A percentile compares a stretch with the other conserved stretches of the same genome.
Evolutionary conservation across 371 early-diverging fungal species (phyloP).

Genomic region (Mortierella sp.): DNA sequence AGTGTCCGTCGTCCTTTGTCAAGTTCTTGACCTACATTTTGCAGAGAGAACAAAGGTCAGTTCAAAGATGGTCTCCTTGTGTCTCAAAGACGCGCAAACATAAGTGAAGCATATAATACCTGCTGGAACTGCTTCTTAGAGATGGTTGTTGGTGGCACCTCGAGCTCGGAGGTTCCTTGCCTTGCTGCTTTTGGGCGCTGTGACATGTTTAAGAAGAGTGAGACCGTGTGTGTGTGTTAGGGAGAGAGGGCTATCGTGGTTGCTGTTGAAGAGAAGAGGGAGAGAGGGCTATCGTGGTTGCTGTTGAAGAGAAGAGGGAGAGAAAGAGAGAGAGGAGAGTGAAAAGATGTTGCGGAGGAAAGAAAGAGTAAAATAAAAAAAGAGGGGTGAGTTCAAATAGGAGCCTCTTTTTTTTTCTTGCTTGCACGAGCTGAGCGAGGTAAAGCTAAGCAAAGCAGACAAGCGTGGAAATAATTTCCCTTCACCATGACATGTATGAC

Average conservation of each 20-base stretch:
- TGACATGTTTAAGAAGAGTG: constrained; percentile 26
- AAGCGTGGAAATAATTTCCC: not conserved
- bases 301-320: not conserved
- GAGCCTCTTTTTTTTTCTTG: not conserved
- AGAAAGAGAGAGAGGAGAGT: not conserved
- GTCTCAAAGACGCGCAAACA: not conserved
- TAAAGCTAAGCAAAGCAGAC: too few relatives aligned
- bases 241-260: not conserved
- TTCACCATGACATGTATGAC: not conserved
- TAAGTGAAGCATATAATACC: constrained; percentile 11
- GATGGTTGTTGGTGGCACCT: constrained; percentile 49
- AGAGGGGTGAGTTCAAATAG: not conserved
- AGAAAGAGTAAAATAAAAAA: not conserved
- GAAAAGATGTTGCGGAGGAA: not conserved
- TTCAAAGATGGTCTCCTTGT: not conserved
- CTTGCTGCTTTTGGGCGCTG: constrained; percentile 49
- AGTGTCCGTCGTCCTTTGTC: constrained; percentile 58
- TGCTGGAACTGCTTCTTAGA: constrained; percentile 56
- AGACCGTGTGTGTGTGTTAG: not conserved
- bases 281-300: too few relatives aligned
- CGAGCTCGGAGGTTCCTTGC: constrained; percentile 45
- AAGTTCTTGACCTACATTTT: constrained; percentile 48
- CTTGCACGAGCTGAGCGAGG: too few relatives aligned
- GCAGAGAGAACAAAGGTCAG: not conserved
- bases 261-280: not conserved